phyloP scores from a whole-genome alignment of 192 early-diverging fungal species.

The Geranomyces variabilis region DNA sequence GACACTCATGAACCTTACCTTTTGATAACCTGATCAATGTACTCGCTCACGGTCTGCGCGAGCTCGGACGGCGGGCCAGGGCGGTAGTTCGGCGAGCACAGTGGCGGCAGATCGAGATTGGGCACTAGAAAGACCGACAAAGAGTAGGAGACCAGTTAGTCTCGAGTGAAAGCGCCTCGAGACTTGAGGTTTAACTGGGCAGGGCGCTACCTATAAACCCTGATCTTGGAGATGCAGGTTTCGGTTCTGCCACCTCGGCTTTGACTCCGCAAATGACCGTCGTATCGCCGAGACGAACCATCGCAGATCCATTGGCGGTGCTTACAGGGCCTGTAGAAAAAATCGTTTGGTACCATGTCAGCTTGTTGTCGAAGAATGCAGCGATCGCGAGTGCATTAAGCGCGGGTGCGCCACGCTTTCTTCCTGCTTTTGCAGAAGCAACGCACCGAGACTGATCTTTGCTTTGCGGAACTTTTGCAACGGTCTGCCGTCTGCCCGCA shows the following conservation, averaged over 20 bases:
- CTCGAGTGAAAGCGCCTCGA: neutral
- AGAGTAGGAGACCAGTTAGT: neutral
- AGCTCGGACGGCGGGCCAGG: slow-evolving; percentile 83
- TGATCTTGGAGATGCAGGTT: slow-evolving; percentile 62
- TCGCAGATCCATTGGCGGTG: slow-evolving; percentile 84
- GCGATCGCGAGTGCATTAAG: too few species aligned
- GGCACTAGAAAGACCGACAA: slow-evolving; percentile 58
- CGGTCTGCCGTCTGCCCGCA: slow-evolving; percentile 83
- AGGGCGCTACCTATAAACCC: slow-evolving; percentile 75
- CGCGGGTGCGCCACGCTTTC: too few species aligned
- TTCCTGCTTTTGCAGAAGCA: neutral
- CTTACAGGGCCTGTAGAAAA: slow-evolving; percentile 62
- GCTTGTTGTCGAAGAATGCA: too few species aligned
- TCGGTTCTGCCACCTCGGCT: slow-evolving; percentile 86
- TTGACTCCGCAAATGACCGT: slow-evolving; percentile 94
- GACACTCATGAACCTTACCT: slow-evolving; percentile 26
- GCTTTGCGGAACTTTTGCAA: slow-evolving; percentile 71
- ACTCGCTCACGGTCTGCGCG: slow-evolving; percentile 80
- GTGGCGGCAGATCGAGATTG: slow-evolving; percentile 90
- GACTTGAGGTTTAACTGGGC: too few species aligned
- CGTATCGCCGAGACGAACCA: slow-evolving; percentile 85
- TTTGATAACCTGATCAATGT: slow-evolving; percentile 70
- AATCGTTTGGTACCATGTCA: too few species aligned
- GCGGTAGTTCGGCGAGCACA: slow-evolving; percentile 82
- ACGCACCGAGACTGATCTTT: slow-evolving; percentile 59